Conservation (phyloP, 140 eudicot genomes). For the Senecio squalidus region DNA sequence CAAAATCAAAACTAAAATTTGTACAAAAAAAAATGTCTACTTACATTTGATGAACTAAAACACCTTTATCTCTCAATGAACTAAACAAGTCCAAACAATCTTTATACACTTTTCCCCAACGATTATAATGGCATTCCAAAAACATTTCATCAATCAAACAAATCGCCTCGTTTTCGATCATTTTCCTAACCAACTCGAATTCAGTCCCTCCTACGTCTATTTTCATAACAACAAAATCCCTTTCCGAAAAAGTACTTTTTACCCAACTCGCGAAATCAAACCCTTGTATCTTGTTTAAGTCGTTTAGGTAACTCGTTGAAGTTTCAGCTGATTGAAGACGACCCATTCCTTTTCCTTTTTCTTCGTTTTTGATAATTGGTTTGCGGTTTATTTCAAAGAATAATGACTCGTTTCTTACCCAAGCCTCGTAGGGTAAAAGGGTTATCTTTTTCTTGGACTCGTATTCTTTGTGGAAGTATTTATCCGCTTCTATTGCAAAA, state of each 20-base stretch:
- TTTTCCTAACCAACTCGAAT: slow-evolving; percentile 41
- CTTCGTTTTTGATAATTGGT: slow-evolving; percentile 25
- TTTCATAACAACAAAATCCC: slow-evolving; percentile 62
- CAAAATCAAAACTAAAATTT: too few relatives aligned
- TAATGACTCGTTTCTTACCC: slow-evolving; percentile 64
- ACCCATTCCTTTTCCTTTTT: slow-evolving; percentile 43
- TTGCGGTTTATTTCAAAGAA: slow-evolving; percentile 53
- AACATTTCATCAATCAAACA: slow-evolving; percentile 79
- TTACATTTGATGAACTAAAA: slow-evolving; percentile 79
- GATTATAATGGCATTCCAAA: slow-evolving; percentile 54
- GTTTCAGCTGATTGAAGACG: slow-evolving; percentile 48
- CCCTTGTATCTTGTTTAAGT: slow-evolving; percentile 44
- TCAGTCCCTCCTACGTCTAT: slow-evolving; percentile 76
- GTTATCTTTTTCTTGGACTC: slow-evolving; percentile 34
- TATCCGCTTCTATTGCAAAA: slow-evolving; percentile 56
- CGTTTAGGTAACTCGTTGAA: slow-evolving; percentile 29
- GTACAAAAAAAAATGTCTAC: too few relatives aligned
- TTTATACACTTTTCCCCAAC: slow-evolving; percentile 38
- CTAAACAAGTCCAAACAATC: slow-evolving; percentile 54
- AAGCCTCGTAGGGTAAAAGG: slow-evolving; percentile 60
- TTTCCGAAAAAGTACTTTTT: slow-evolving; percentile 30
- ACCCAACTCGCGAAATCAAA: slow-evolving; percentile 68
- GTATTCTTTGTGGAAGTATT: slow-evolving; percentile 40
- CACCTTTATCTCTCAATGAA: slow-evolving; percentile 54
- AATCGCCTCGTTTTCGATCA: slow-evolving; percentile 55